A percentile compares a stretch with the other conserved stretches of the same genome.
Evolutionary conservation across 306 rosid genomes (phyloP).

Genomic region (Quercus ilex): DNA sequence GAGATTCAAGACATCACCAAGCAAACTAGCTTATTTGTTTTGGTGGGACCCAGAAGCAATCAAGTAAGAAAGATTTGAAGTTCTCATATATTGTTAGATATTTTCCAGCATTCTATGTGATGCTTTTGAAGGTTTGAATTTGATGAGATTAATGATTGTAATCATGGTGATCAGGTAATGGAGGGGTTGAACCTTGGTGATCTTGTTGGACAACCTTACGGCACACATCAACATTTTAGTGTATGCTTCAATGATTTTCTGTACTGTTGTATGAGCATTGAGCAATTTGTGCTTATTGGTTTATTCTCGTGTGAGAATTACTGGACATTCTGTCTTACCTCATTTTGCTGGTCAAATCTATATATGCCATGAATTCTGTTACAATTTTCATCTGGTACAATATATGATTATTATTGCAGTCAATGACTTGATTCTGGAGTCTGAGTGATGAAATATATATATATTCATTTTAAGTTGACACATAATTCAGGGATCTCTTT

Average conservation of each 20-base stretch:
- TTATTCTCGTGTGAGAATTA: background rate
- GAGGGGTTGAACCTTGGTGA: constrained; percentile 66
- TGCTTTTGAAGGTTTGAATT: constrained; percentile 13
- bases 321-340: background rate
- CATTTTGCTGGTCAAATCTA: background rate
- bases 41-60: constrained; percentile 85
- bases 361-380: background rate
- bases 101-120: constrained; percentile 8
- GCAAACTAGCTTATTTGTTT: constrained; percentile 75
- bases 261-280: background rate
- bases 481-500: no score
- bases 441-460: background rate
- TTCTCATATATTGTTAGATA: background rate
- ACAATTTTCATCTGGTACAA: background rate
- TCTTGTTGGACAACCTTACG: constrained; percentile 81
- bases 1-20: constrained; percentile 85
- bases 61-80: constrained; percentile 51
- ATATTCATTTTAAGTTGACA: no score
- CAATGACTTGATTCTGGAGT: no score
- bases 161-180: constrained; percentile 54
- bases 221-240: constrained; percentile 76
- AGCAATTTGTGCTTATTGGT: background rate
- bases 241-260: constrained; percentile 39
- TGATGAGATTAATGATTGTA: constrained; percentile 20
- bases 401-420: background rate